Conservation (phyloP, 495 filamentous ascomycete species). For the Haplographium delicatum region DNA sequence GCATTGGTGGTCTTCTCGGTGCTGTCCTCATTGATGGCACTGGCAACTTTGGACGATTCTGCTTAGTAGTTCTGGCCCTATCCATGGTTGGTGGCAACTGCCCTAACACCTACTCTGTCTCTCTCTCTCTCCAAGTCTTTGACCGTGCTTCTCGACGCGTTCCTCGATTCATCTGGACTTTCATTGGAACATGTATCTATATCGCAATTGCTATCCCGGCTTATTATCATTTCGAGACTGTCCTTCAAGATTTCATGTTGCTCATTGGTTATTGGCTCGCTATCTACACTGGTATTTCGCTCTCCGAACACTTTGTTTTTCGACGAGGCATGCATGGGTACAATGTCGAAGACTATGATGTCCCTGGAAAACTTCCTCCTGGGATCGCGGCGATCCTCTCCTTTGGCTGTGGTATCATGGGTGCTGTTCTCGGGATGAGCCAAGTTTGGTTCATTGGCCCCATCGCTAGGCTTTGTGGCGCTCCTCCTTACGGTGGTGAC, state of each 20-base stretch:
- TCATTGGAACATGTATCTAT: slow-evolving; percentile 61
- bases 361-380: slow-evolving; percentile 55
- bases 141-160: slow-evolving; percentile 58
- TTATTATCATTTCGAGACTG: slow-evolving; percentile 64
- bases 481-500: slow-evolving; percentile 61
- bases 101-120: slow-evolving; percentile 84
- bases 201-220: slow-evolving; percentile 74
- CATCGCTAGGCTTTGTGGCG: slow-evolving; percentile 59
- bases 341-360: slow-evolving; percentile 52
- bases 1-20: slow-evolving; percentile 70
- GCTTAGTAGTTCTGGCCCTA: slow-evolving; percentile 71
- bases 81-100: slow-evolving; percentile 82
- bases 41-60: slow-evolving; percentile 77
- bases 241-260: slow-evolving; percentile 76
- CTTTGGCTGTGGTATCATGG: slow-evolving; percentile 64
- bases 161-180: slow-evolving; percentile 74
- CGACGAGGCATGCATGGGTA: slow-evolving; percentile 60
- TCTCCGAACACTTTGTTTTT: slow-evolving; percentile 76
- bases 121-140: slow-evolving; percentile 69
- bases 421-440: slow-evolving; percentile 71
- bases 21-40: slow-evolving; percentile 60
- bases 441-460: slow-evolving; percentile 73
- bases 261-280: slow-evolving; percentile 80
- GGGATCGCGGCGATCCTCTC: slow-evolving; percentile 66
- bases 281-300: slow-evolving; percentile 63